phyloP scores from a whole-genome alignment of 192 early-diverging fungal genomes.

The Rhizoclosmatium sp. region DNA sequence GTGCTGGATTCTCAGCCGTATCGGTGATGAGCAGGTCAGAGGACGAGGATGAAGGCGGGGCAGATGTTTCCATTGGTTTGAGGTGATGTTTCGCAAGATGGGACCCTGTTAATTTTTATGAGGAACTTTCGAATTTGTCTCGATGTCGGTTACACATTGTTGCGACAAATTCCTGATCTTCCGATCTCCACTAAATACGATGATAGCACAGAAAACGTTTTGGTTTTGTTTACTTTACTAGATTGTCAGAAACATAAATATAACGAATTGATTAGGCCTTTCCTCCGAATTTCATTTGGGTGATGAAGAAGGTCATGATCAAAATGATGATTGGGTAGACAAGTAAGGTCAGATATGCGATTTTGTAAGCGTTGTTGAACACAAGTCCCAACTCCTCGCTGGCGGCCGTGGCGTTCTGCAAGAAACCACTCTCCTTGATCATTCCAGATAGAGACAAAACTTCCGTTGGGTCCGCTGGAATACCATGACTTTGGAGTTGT shows the following conservation, averaged over 20 bases:
- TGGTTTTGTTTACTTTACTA: too few relatives aligned
- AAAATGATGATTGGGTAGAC: conserved; percentile 48
- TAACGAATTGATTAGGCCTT: too few relatives aligned
- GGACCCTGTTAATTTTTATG: too few relatives aligned
- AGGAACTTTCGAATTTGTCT: too few relatives aligned
- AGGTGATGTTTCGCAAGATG: too few relatives aligned
- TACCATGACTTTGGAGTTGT: conserved; percentile 6
- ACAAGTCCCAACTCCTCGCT: conserved; percentile 2
- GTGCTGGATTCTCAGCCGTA: neutral
- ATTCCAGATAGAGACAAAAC: conserved; percentile 7
- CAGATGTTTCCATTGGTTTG: too few relatives aligned
- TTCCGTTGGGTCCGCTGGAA: conserved; percentile 13
- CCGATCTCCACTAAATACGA: too few relatives aligned
- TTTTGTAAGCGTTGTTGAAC: conserved; percentile 10
- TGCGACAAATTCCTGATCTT: too few relatives aligned
- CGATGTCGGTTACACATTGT: too few relatives aligned
- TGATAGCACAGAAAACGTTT: too few relatives aligned
- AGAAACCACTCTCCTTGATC: neutral
- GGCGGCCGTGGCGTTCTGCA: conserved; percentile 2
- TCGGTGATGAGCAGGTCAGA: neutral
- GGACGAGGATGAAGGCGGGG: neutral
- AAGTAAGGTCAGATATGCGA: conserved; percentile 35
- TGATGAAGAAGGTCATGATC: conserved; percentile 46
- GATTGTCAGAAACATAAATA: too few relatives aligned
- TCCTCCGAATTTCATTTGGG: conserved; percentile 20